Base-by-base conservation (phyloP, 306 rosid species). In the Fragaria iinumae region DNA sequence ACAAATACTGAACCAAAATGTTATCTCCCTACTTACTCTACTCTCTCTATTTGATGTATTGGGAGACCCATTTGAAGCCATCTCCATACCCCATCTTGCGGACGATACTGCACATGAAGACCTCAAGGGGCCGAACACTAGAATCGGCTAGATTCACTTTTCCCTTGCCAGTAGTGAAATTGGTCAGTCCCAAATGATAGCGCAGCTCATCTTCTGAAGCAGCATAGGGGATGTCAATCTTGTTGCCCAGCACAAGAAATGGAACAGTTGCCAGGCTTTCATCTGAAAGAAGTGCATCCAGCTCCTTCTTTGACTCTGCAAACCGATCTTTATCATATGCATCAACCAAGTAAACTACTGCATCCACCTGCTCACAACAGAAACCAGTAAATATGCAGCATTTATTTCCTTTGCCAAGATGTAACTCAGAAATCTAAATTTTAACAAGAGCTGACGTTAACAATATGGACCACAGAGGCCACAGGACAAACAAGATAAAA, bases 61-160 rank as follows among this genome's bases (percentile, higher is more conserved):
- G 89, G 52, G 89, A 86, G 63, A 83, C 71, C 89, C 89, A 86
- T 77, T 86, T 86, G 89, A 86, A 86, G 44, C 89, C 89, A 4
- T 86, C 89, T n/a, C 89, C 89, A 45, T 86, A 86, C 11, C 89
- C 89, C 89, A 86, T 86, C 83, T 86, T 86, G 49, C 89, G 87
- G 67, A 86, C 89, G 10, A 86, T 86, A 77, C 89, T 86, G 76
- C 89, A 86, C 89, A 86, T 86, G 76, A 77, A 86, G 59, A 86
- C 89, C 83, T 86, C 89, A 55, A 86, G 89, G 49, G 89, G 89
- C 67, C 89, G 78, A n/a, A 86, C 89, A 5, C 74, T 86, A 6
- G 89, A 77, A 73, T 83, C 83, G 0, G 83, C 73, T 60, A 86
- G 87, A 79, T 67, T 86, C 78, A 86, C 87, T 67, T 83, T 86